Percentiles rank a stretch among this genome's conserved stretches.
Evolutionary conservation across 2,329 filamentous ascomycete species (phyloP).

Genomic region (Colletotrichum shisoi): DNA sequence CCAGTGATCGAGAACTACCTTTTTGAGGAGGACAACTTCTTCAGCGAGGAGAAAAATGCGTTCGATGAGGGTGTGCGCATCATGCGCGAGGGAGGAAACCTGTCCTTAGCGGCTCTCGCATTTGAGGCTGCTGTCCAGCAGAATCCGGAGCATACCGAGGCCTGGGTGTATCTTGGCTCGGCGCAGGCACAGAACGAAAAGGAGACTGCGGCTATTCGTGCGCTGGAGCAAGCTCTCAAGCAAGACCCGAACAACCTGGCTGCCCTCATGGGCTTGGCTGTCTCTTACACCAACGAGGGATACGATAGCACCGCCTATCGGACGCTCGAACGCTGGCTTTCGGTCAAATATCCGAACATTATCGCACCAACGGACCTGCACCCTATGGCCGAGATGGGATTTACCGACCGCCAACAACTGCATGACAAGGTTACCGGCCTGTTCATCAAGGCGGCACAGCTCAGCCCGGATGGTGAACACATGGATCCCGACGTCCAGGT

Average conservation of each 20-base stretch:
- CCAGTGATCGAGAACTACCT: slow-evolving; percentile 87
- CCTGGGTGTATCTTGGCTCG: slow-evolving; percentile 90
- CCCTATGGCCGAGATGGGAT: slow-evolving; percentile 82
- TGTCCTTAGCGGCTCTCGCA: slow-evolving; percentile 89
- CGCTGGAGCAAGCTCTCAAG: slow-evolving; percentile 88
- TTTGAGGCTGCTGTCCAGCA: slow-evolving; percentile 96
- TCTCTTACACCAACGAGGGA: slow-evolving; percentile 98
- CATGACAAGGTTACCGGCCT: slow-evolving; percentile 90
- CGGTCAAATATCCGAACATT: slow-evolving; percentile 89
- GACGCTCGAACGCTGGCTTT: slow-evolving; percentile 94
- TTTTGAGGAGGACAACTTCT: slow-evolving; percentile 94
- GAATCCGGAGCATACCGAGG: slow-evolving; percentile 84
- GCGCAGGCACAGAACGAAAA: slow-evolving; percentile 99
- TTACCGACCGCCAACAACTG: slow-evolving; percentile 88
- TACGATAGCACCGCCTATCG: slow-evolving; percentile 97
- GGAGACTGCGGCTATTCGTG: slow-evolving; percentile 92
- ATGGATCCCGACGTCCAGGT: slow-evolving; percentile 99
- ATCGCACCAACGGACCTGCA: slow-evolving; percentile 76
- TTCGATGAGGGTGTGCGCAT: slow-evolving; percentile 94
- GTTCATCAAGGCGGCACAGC: slow-evolving; percentile 90
- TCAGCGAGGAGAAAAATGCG: slow-evolving; percentile 79
- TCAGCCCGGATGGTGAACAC: slow-evolving; percentile 88
- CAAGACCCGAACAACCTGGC: slow-evolving; percentile 85
- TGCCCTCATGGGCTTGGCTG: slow-evolving; percentile 92
- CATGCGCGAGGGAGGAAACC: slow-evolving; percentile 90